Evolutionary conservation across 1,284 basidiomycete genomes (phyloP).

Genomic region (Tausonia pullulans): DNA sequence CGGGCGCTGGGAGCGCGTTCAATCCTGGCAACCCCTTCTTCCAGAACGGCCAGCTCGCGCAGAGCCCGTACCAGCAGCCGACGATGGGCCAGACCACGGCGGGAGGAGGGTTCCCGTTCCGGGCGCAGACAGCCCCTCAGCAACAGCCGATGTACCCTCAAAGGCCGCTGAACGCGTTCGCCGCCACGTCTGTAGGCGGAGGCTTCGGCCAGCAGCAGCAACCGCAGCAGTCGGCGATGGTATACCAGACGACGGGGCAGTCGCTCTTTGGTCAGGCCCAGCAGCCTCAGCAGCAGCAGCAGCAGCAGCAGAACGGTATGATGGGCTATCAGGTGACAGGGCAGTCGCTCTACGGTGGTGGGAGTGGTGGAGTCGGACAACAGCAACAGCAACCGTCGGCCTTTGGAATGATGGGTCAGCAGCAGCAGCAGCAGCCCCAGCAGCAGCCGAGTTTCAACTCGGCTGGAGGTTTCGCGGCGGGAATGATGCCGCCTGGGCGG

Average conservation of each 20-base stretch:
- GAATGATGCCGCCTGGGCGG: neutral
- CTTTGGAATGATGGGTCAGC: neutral
- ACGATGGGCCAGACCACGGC: neutral
- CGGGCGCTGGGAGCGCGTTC: neutral
- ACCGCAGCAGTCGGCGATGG: neutral
- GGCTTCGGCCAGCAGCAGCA: neutral
- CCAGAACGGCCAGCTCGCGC: neutral
- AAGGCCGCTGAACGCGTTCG: too few relatives aligned
- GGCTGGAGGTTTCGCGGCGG: neutral
- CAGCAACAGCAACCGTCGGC: neutral
- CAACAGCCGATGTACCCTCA: neutral
- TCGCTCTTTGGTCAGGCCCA: neutral
- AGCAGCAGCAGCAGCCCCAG: too few relatives aligned
- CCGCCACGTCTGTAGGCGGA: too few relatives aligned
- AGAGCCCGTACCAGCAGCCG: neutral
- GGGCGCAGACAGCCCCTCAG: neutral
- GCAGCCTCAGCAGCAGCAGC: neutral
- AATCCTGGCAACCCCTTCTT: neutral
- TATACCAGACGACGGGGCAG: neutral
- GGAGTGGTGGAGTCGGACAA: neutral
- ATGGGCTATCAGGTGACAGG: neutral
- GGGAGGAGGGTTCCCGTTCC: neutral
- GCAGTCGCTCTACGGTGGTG: neutral
- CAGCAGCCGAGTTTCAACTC: neutral
- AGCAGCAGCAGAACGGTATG: neutral